phyloP scores from a whole-genome alignment of 352 stramenopile genomes.

The Phytopythium vexans region DNA sequence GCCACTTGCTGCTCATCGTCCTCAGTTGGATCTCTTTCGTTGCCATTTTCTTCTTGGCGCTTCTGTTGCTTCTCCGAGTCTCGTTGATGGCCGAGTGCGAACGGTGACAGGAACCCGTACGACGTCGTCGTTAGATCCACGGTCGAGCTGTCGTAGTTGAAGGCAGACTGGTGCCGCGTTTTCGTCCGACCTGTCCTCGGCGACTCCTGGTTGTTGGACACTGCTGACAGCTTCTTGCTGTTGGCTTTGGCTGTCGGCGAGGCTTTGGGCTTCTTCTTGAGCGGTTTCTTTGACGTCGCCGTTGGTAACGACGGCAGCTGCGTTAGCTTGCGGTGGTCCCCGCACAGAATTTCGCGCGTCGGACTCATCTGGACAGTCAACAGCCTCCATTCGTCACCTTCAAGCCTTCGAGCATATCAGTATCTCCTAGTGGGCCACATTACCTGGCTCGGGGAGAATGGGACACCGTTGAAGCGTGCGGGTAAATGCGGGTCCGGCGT shows the following conservation, averaged over 20 bases:
- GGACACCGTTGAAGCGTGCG: conserved; percentile 57
- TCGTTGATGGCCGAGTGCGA: conserved; percentile 3
- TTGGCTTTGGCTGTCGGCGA: conserved; percentile 7
- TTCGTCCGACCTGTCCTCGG: background rate
- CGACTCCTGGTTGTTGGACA: conserved; percentile 10
- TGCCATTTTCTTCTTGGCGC: conserved; percentile 1
- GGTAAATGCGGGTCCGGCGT: conserved; percentile 51
- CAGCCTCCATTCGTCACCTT: no score
- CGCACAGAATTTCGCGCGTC: conserved; percentile 48
- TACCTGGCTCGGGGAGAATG: conserved; percentile 59
- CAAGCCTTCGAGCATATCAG: background rate
- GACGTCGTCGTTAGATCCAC: conserved; percentile 16
- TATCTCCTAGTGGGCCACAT: background rate
- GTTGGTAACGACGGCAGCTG: conserved; percentile 43
- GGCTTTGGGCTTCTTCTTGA: conserved; percentile 12
- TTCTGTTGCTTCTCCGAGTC: background rate
- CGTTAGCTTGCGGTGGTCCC: conserved; percentile 41
- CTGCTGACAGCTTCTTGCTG: background rate
- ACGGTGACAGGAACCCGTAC: conserved; percentile 23
- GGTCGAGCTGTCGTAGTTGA: conserved; percentile 11
- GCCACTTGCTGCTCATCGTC: background rate
- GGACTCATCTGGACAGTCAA: conserved; percentile 27
- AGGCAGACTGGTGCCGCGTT: conserved; percentile 4
- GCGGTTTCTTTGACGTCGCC: background rate
- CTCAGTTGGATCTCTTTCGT: conserved; percentile 1